Conservation (phyloP, 2,329 filamentous ascomycete species). For the Pseudofabraea citricarpa region DNA sequence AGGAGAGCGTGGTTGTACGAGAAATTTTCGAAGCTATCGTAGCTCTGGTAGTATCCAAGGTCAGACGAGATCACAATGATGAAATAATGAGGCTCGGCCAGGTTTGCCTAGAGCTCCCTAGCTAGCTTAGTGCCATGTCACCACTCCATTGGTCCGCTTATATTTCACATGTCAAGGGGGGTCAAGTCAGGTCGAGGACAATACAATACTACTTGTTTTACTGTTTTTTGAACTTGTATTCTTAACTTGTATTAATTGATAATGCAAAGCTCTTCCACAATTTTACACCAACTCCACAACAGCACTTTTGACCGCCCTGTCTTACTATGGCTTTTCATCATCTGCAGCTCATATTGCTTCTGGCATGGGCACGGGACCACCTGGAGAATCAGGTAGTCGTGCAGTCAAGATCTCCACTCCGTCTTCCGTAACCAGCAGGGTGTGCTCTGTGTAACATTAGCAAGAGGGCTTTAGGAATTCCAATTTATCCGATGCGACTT, state of each 20-base stretch:
- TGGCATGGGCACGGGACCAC: slow-evolving; percentile 63
- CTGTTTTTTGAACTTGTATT: no score
- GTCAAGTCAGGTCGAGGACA: background rate
- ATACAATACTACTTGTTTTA: background rate
- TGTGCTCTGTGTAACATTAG: slow-evolving; percentile 58
- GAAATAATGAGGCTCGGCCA: slow-evolving; percentile 16
- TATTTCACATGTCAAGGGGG: slow-evolving; percentile 11
- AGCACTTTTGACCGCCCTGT: no score
- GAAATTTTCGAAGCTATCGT: slow-evolving; percentile 13
- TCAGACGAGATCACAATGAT: slow-evolving; percentile 15
- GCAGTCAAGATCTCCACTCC: slow-evolving; percentile 80
- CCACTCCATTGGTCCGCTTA: slow-evolving; percentile 15
- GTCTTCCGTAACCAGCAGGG: slow-evolving; percentile 75
- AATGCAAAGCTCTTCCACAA: no score
- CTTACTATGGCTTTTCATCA: no score
- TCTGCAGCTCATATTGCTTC: no score
- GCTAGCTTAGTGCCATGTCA: background rate
- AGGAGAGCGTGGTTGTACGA: background rate
- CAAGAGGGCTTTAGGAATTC: background rate
- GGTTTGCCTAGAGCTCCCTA: background rate
- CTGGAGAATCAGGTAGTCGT: slow-evolving; percentile 57
- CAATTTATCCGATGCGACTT: no score
- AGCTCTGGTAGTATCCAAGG: slow-evolving; percentile 8
- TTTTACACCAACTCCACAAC: no score
- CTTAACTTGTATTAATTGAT: no score